These are phyloP conservation scores for Macrolepiota albuminosa DNA, from an alignment of 768 basidiomycete species.

Conservation along the genomic window DNA sequence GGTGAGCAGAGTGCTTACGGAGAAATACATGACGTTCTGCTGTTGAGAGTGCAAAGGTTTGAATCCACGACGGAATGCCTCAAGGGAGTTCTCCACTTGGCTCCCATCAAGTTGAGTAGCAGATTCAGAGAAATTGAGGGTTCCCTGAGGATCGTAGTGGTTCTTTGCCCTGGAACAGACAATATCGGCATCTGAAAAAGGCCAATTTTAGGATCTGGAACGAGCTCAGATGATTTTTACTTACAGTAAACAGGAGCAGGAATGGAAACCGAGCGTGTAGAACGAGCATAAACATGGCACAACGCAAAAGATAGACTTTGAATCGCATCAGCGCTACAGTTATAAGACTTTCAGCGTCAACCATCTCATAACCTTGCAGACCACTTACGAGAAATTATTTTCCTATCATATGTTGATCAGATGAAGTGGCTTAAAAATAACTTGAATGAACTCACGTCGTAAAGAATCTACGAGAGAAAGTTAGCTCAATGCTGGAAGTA, in stretches of 20 bases:
- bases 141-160: constrained; percentile 65
- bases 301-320: constrained; percentile 65
- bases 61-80: constrained; percentile 49
- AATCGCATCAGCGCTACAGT: constrained; percentile 47
- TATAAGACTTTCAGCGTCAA: neutral
- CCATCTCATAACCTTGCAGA: neutral
- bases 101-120: constrained; percentile 43
- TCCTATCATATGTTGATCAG: constrained; percentile 23
- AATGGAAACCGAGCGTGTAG: constrained; percentile 78
- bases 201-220: neutral
- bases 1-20: neutral
- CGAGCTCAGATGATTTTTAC: constrained; percentile 16
- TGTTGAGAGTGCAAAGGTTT: constrained; percentile 51
- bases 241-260: constrained; percentile 80
- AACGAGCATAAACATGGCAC: constrained; percentile 56
- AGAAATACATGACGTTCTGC: constrained; percentile 50
- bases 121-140: constrained; percentile 55
- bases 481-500: neutral
- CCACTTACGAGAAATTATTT: constrained; percentile 57
- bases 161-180: constrained; percentile 76
- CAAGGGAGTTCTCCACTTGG: constrained; percentile 36
- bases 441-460: constrained; percentile 34
- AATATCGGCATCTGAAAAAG: constrained; percentile 18
- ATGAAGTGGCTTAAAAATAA: neutral
- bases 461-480: constrained; percentile 27